Evolutionary conservation across 495 filamentous ascomycete species (phyloP), one percentile per base, ranked within the genome.

Genomic region (Trichoderma parareesei): DNA sequence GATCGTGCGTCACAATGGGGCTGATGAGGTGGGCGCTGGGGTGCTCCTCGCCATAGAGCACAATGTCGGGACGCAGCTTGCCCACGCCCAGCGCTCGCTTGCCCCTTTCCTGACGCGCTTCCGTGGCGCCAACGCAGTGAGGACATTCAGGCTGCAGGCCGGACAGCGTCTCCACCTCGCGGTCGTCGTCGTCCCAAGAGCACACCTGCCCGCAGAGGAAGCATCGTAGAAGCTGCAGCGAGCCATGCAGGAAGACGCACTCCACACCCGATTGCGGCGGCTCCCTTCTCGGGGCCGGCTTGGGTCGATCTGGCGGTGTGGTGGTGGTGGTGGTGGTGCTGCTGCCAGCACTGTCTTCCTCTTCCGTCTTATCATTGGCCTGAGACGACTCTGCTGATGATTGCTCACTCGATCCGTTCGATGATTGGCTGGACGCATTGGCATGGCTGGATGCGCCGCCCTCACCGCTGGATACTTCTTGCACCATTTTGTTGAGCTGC

Each of bases 31-130:
- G 82, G 0, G 84, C 83, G n/a, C 82, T 77, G 0, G 87, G 87
- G 64, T 89, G 87, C 46, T 88, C 87, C 66, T 90, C 87, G 5
- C 86, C 86, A 67, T 90, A 90, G 0, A 90, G 73, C 0, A 89
- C 87, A 62, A 90, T 85, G 66, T 89, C 86, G 0, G 87, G 87
- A n/a, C 87, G 75, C 5, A 85, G 74, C 59, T 81, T 81, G 62
- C 87, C 87, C 11, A 90, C 76, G 5, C 83, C 82, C 2, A 87
- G 78, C 0, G 82, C 84, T 16, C 87, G 77, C 69, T 88, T 87
- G 35, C 87, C 87, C 59, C 75, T 79, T 65, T 84, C 82, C 62
- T 81, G 78, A 0, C 87, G 78, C 16, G 80, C 79, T 8, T 81
- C 79, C 40, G 84, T 84, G 35, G 81, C 79, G 4, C 78, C 77